Evolutionary conservation across 2,329 filamentous ascomycete genomes (phyloP).

Genomic region (Aspergillus tamarii): DNA sequence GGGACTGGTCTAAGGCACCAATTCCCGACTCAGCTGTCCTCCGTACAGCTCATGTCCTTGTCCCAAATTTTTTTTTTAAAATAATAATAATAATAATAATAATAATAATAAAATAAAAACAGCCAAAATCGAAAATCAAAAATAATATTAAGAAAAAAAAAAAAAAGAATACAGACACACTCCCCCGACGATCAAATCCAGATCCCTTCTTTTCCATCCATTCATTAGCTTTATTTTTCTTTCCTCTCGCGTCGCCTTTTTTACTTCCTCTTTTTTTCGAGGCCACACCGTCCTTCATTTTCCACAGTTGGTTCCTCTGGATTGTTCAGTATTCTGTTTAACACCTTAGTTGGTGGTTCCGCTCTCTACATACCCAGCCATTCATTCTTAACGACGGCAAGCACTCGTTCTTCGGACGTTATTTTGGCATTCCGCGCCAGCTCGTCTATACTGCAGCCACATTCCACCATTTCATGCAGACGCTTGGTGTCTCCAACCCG

Average conservation of each 20-base stretch:
- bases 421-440: slow-evolving; percentile 14
- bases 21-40: neutral
- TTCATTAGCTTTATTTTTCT: slow-evolving; percentile 1
- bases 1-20: slow-evolving; percentile 1
- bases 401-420: slow-evolving; percentile 11
- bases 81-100: neutral
- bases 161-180: slow-evolving; percentile 9
- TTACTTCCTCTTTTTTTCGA: slow-evolving; percentile 8
- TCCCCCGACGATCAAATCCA: slow-evolving; percentile 19
- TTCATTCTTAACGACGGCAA: slow-evolving; percentile 5
- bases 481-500: slow-evolving; percentile 16
- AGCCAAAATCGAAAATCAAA: slow-evolving; percentile 1
- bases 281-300: slow-evolving; percentile 1
- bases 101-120: neutral
- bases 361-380: slow-evolving; percentile 9
- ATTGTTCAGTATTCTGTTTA: neutral
- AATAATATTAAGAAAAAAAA: neutral
- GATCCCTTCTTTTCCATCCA: slow-evolving; percentile 19
- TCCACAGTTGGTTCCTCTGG: neutral
- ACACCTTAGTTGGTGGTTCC: slow-evolving; percentile 9
- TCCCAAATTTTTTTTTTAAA: slow-evolving; percentile 8
- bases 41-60: slow-evolving; percentile 7
- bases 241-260: slow-evolving; percentile 14
- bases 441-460: slow-evolving; percentile 23
- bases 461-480: slow-evolving; percentile 21